Evolutionary conservation across 2,329 filamentous ascomycete genomes (phyloP), one percentile per base, ranked within the genome.

Genomic region (Fusarium citri): DNA sequence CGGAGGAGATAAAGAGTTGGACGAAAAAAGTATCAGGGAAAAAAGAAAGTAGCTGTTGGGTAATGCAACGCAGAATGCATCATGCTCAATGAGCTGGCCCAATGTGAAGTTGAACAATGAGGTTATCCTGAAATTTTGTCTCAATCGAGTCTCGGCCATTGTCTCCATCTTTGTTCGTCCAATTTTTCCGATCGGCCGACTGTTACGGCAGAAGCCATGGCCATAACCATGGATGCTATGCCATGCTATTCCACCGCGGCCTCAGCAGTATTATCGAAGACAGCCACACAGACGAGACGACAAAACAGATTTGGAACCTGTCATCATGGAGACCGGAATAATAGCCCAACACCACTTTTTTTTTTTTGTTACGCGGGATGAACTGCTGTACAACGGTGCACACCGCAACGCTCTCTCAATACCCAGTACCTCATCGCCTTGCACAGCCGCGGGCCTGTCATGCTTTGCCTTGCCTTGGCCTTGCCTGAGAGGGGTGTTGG

Each of bases 261-360:
- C 68, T 74, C 68, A 70, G 65, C 55, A 61, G 54, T 57, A 64
- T 55, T 55, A 46, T 56, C 42, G 9, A 50, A 70, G 40, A 63
- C 59, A 66, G 20, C 45, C 49, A 56, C 42, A 47, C 41, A 37
- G 31, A 54, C 15, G 9, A 22, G 26, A 51, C 49, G 42, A 62
- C 49, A 55, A 59, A 57, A 58, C 62, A 59, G 59, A 61, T 70
- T 62, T 74, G 67, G 67, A 63, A 74, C 68, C 68, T 69, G 68
- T 72, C 72, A 74, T 68, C 28, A 48, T 58, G 41, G 51, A 64
- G 55, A 53, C 56, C 56, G 64, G 49, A 45, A 37, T 45, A 48
- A 20, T 58, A 46, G 34, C 58, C 48, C 62, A 64, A 63, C 53
- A 66, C 50, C 46, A 48, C 37, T 37, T 61, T 37, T 18, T 61